Percentiles rank a stretch among this genome's conserved stretches.
Evolutionary conservation across 495 filamentous ascomycete species (phyloP).

Genomic region (Aspergillus baeticus): DNA sequence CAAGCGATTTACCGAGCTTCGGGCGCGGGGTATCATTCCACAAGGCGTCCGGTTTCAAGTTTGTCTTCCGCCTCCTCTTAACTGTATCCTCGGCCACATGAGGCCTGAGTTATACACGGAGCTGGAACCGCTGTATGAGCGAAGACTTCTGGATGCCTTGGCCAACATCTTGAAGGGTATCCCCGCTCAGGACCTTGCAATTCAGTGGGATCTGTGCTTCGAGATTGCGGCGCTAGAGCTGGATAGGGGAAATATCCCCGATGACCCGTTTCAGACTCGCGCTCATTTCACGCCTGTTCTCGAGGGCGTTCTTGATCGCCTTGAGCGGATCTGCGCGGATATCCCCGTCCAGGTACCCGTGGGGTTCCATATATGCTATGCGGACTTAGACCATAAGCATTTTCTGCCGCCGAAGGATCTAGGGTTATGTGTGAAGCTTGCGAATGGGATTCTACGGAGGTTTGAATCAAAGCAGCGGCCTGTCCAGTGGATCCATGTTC

Average conservation of each 20-base stretch:
- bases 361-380: constrained; percentile 48
- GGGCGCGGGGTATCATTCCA: constrained; percentile 26
- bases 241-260: constrained; percentile 1
- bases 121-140: constrained; percentile 41
- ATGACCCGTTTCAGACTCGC: constrained; percentile 16
- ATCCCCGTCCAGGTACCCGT: constrained; percentile 35
- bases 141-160: constrained; percentile 29
- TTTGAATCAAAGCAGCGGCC: neutral
- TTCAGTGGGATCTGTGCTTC: constrained; percentile 42
- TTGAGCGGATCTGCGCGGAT: constrained; percentile 22
- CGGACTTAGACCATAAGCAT: constrained; percentile 40
- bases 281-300: constrained; percentile 34
- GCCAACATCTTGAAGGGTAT: constrained; percentile 34
- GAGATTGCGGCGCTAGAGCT: constrained; percentile 37
- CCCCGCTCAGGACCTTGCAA: constrained; percentile 38
- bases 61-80: constrained; percentile 28
- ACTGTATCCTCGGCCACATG: constrained; percentile 20
- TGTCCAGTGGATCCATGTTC: constrained; percentile 42
- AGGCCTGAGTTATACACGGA: constrained; percentile 23
- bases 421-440: constrained; percentile 28
- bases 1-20: constrained; percentile 25
- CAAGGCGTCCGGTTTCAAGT: constrained; percentile 39
- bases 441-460: constrained; percentile 15
- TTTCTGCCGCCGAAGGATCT: constrained; percentile 40
- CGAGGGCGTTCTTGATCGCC: constrained; percentile 34